Evolutionary conservation across 805 yeast species (phyloP).

Genomic region (Yarrowia osloensis): DNA sequence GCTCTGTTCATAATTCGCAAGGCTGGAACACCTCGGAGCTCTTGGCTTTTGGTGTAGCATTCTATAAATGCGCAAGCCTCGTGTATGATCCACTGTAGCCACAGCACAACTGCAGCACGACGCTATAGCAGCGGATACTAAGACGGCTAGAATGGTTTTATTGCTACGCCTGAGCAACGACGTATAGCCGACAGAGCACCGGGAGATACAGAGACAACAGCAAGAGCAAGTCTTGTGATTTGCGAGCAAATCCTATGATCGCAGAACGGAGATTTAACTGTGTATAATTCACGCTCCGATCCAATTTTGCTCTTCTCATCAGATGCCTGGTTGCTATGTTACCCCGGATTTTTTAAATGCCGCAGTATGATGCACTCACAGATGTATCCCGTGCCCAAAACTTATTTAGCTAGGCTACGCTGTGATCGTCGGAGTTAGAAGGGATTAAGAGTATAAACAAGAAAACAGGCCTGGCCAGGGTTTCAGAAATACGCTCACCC

Average conservation of each 20-base stretch:
- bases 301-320: background rate
- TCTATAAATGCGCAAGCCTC: background rate
- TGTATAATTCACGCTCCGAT: background rate
- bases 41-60: background rate
- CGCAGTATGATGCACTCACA: background rate
- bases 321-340: background rate
- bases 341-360: conserved; percentile 21
- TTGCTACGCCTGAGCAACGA: background rate
- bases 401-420: background rate
- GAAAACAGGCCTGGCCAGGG: background rate
- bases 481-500: background rate
- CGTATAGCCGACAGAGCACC: background rate
- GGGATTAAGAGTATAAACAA: conserved; percentile 3
- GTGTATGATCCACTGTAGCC: background rate
- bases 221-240: no score
- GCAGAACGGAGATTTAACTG: background rate
- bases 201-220: background rate
- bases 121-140: no score
- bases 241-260: no score
- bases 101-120: no score
- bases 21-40: background rate
- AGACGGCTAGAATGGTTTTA: background rate
- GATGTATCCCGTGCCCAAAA: background rate
- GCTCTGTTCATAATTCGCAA: background rate
- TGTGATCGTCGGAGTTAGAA: background rate